Conservation (phyloP, 2,329 filamentous ascomycete species). For the Colletotrichum caudatum region DNA sequence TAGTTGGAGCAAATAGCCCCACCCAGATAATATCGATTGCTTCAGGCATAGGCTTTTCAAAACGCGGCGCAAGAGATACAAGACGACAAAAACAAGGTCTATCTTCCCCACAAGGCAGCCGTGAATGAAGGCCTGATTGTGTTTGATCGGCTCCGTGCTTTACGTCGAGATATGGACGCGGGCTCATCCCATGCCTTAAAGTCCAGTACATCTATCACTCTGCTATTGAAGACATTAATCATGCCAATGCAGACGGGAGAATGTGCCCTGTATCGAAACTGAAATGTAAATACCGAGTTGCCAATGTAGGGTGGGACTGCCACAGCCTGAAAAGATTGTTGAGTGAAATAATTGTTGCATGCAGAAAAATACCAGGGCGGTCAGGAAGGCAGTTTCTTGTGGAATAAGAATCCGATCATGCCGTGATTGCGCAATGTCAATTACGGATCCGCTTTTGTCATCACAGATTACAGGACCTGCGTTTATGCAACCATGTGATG, state of each 20-base stretch:
- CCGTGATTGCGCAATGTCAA: background rate
- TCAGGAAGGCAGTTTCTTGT: background rate
- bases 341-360: background rate
- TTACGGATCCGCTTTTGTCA: background rate
- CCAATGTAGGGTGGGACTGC: background rate
- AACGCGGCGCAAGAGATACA: background rate
- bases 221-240: background rate
- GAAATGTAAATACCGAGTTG: background rate
- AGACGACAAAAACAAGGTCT: background rate
- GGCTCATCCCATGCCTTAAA: background rate
- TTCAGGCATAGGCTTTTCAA: background rate
- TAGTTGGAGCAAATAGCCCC: background rate
- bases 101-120: background rate
- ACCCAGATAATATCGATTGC: background rate
- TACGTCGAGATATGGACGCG: background rate
- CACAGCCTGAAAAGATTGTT: background rate
- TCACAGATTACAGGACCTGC: too few relatives aligned
- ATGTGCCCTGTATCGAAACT: background rate
- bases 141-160: conserved; percentile 1
- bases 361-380: conserved; percentile 9
- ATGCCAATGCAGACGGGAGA: background rate
- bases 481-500: background rate
- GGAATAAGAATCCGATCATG: conserved; percentile 11
- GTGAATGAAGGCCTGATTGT: background rate
- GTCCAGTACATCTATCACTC: background rate